These are phyloP conservation scores for Carex arenaria DNA, from an alignment of 202 grass and related monocot species.

Conservation along the genomic window DNA sequence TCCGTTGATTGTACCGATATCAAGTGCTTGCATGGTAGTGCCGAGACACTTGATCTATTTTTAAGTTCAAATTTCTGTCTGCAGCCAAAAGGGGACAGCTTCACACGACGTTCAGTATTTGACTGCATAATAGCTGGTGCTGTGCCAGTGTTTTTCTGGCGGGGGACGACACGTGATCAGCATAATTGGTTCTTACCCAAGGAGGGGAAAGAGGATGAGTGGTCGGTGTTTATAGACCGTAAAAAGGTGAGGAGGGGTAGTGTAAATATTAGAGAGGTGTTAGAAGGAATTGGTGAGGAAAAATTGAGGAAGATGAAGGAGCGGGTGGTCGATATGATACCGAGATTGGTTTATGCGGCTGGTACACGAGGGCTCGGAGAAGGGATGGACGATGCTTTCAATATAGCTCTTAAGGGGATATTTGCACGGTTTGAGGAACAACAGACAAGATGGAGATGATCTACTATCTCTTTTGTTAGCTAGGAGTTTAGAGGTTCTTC, in stretches of 20 bases:
- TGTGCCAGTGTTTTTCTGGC: conserved; percentile 86
- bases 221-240: conserved; percentile 91
- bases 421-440: conserved; percentile 43
- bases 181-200: conserved; percentile 69
- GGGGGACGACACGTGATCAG: conserved; percentile 58
- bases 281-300: conserved; percentile 53
- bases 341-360: conserved; percentile 48
- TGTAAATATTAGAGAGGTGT: conserved; percentile 48
- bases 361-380: conserved; percentile 43
- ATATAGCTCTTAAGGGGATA: conserved; percentile 70
- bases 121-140: conserved; percentile 92
- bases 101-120: conserved; percentile 79
- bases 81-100: conserved; percentile 86
- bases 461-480: no score
- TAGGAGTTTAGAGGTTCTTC: neutral
- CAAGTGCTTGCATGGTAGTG: conserved; percentile 63
- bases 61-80: conserved; percentile 70
- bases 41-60: conserved; percentile 59
- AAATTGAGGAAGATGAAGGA: conserved; percentile 53
- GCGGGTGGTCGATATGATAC: conserved; percentile 76
- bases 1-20: conserved; percentile 62
- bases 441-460: conserved; percentile 27
- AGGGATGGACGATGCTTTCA: conserved; percentile 62
- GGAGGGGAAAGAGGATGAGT: conserved; percentile 37
- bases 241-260: conserved; percentile 50